Base-by-base conservation (phyloP, 495 filamentous ascomycete genomes). In the Penicillium desertorum region DNA sequence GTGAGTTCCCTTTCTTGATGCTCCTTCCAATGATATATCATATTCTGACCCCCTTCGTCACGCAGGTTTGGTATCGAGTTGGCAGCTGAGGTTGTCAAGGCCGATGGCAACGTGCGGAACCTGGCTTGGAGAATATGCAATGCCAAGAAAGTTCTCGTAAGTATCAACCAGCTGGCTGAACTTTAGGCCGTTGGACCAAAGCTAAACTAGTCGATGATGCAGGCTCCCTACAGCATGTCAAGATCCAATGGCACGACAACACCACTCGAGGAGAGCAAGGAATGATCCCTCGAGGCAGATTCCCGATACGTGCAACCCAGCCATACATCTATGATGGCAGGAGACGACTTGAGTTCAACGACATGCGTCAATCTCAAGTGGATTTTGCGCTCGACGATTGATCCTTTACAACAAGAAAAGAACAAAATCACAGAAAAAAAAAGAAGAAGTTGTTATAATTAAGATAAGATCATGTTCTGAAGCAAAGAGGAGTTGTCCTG, bases 51-150 rank as follows among this genome's bases (percentile, higher is more conserved):
- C 12, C 37, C 6, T 22, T 20, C 29, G 12, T 27, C 43, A 7
- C n/a, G 29, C 42, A 82, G 83, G 81, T 98, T 98, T 67, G 95
- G 94, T 52, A 87, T 98, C 57, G 95, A 98, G 71, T 88, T 98
- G 59, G 90, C 95, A 7, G 88, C 92, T 3, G 90, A 90, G 48
- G 95, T 98, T 12, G 94, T 98, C 42, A 85, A 87, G 54, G 90
- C 92, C 1, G 94, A 98, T 79, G 93, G 95, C 6, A 94, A 86
- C 62, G 91, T 98, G 27, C 83, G 79, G 66, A 96, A 96, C 66
- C 77, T 98, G 43, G 90, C 92, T 25, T 98, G 94, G 95, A 83
- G 94, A 63, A 89, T 98, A 57, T 95, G 88, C 69, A 94, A 92
- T 69, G 95, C 92, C 25, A 96, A 96, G 76, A 89, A 91, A 70